phyloP scores from a whole-genome alignment of 2,329 filamentous ascomycete species.

The Botrytis pseudocinerea region DNA sequence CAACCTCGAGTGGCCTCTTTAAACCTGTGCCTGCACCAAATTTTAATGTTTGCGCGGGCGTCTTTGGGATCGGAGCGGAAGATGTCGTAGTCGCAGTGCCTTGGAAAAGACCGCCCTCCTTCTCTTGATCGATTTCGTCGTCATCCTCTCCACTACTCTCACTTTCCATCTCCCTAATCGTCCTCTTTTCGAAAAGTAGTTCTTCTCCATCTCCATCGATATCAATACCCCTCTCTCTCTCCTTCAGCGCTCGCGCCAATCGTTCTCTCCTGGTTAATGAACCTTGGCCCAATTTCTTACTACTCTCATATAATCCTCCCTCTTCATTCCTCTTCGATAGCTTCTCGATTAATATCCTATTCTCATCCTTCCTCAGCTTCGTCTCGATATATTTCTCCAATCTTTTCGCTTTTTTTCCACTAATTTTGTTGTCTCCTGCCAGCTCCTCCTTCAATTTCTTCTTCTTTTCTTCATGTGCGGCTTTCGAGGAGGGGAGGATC shows the following conservation, averaged over 20 bases:
- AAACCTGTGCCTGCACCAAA: constrained; percentile 68
- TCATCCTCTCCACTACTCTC: constrained; percentile 37
- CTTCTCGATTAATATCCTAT: constrained; percentile 77
- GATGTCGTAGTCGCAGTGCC: constrained; percentile 3
- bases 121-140: constrained; percentile 22
- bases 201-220: constrained; percentile 46
- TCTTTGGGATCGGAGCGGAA: not conserved
- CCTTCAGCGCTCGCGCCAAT: constrained; percentile 59
- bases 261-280: constrained; percentile 71
- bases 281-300: constrained; percentile 71
- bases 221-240: constrained; percentile 43
- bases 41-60: constrained; percentile 19
- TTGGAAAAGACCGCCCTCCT: constrained; percentile 22
- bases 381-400: constrained; percentile 75
- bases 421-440: constrained; percentile 55
- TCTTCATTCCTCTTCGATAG: constrained; percentile 78
- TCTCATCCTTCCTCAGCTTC: constrained; percentile 94
- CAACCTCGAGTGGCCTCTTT: constrained; percentile 81
- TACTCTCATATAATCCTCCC: constrained; percentile 77
- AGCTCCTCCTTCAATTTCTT: constrained; percentile 55
- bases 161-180: constrained; percentile 38
- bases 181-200: constrained; percentile 53
- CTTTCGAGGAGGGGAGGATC: constrained; percentile 50
- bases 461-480: constrained; percentile 54
- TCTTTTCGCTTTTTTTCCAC: constrained; percentile 65